A percentile compares a stretch with the other conserved stretches of the same genome.
These are phyloP conservation scores for Trichoderma aggressivum DNA, from an alignment of 2,329 filamentous ascomycete species.

Conservation along the genomic window DNA sequence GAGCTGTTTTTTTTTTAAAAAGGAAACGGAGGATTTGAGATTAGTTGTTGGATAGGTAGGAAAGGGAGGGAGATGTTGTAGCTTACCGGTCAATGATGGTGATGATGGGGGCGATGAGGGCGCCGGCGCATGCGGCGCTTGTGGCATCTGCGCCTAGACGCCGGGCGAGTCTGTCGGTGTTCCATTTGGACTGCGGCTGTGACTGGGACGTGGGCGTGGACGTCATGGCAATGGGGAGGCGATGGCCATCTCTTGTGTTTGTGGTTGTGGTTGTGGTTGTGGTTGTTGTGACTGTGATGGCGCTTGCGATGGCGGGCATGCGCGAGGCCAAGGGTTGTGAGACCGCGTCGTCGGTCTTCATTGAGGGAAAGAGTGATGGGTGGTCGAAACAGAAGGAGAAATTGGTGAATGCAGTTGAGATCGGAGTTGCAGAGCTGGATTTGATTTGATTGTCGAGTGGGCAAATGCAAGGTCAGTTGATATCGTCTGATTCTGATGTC, in stretches of 20 bases:
- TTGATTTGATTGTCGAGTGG: background rate
- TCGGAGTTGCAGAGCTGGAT: background rate
- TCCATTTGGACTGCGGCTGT: conserved; percentile 52
- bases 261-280: background rate
- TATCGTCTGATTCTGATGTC: background rate
- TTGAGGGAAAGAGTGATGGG: background rate
- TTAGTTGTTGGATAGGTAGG: no score
- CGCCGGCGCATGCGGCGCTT: conserved; percentile 68
- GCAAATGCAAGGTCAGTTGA: background rate
- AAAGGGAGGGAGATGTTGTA: no score
- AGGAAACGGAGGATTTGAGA: no score
- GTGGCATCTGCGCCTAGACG: conserved; percentile 66
- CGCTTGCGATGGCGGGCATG: background rate
- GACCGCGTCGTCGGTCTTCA: conserved; percentile 3
- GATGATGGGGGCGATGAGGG: conserved; percentile 77
- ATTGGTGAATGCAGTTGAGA: background rate
- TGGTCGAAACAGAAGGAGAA: background rate
- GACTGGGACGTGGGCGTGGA: background rate
- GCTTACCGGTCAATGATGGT: conserved; percentile 84
- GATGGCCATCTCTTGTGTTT: background rate
- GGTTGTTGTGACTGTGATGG: background rate
- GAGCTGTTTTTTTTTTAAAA: conserved; percentile 51
- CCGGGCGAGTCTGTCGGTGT: conserved; percentile 67
- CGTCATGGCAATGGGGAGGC: background rate
- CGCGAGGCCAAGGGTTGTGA: background rate